A percentile compares a stretch with the other conserved stretches of the same genome.
Evolutionary conservation across 2,329 filamentous ascomycete species (phyloP).

Genomic region (Neopestalotiopsis sp.): DNA sequence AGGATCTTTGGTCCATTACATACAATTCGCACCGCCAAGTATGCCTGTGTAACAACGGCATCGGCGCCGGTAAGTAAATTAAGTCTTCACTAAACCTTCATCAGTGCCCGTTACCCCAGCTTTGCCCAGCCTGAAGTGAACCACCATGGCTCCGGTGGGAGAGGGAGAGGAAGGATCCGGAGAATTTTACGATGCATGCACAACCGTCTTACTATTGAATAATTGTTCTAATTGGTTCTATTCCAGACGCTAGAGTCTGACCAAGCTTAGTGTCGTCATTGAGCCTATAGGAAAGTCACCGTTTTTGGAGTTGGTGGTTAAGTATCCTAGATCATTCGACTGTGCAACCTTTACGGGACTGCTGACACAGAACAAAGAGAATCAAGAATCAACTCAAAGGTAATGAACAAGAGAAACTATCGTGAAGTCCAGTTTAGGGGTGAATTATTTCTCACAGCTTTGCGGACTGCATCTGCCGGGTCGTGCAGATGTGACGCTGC

Average conservation of each 20-base stretch:
- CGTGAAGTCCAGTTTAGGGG: background rate
- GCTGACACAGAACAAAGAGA: too few relatives aligned
- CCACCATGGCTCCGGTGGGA: background rate
- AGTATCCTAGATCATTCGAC: background rate
- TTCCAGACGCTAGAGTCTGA: background rate
- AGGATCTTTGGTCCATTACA: background rate
- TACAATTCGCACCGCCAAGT: background rate
- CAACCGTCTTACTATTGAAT: background rate
- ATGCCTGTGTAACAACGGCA: background rate
- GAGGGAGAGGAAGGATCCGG: background rate
- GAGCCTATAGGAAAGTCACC: background rate
- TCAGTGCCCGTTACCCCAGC: background rate
- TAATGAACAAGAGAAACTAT: background rate
- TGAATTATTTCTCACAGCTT: background rate
- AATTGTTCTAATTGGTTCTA: background rate
- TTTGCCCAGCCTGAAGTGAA: background rate
- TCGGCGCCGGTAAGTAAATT: background rate
- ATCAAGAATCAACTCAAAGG: background rate
- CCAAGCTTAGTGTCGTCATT: background rate
- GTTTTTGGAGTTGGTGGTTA: background rate
- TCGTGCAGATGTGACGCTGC: background rate
- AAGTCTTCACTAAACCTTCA: background rate
- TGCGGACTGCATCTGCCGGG: background rate
- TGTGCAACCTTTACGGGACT: too few relatives aligned
- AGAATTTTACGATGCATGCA: background rate